These are phyloP conservation scores for Vitis hybrid DNA, from an alignment of 177 flowering plant genomes.

Conservation along the genomic window DNA sequence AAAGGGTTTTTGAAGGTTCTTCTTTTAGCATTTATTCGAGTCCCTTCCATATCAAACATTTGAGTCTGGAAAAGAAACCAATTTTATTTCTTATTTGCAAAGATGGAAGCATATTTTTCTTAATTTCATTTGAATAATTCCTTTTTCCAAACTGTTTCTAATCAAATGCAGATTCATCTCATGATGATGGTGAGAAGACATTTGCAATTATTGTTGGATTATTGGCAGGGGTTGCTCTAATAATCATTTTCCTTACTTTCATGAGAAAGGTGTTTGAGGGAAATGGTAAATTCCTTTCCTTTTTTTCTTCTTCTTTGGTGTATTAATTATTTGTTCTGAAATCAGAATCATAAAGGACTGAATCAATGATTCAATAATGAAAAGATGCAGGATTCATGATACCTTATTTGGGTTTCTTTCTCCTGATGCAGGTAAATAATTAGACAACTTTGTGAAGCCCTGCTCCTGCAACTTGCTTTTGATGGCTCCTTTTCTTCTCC, in stretches of 20 bases:
- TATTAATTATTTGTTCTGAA: background rate
- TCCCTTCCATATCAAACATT: background rate
- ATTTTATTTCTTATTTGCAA: too few relatives aligned
- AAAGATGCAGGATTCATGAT: background rate
- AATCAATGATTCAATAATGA: too few relatives aligned
- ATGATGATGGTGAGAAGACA: slow-evolving; percentile 51
- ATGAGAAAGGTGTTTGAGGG: slow-evolving; percentile 35
- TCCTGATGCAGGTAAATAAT: slow-evolving; percentile 44
- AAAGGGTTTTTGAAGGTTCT: too few relatives aligned
- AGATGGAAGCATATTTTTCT: background rate
- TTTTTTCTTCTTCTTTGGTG: background rate
- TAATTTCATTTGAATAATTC: background rate
- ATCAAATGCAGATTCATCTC: slow-evolving; percentile 26
- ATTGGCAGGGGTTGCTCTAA: slow-evolving; percentile 59
- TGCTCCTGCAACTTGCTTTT: slow-evolving; percentile 7
- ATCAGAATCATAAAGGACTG: background rate
- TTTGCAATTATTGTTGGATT: slow-evolving; percentile 70
- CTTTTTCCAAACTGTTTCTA: background rate
- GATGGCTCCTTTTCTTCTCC: slow-evolving; percentile 10
- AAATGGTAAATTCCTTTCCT: slow-evolving; percentile 25
- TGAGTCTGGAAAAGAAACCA: too few relatives aligned
- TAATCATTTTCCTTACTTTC: slow-evolving; percentile 65
- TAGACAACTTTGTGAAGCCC: background rate
- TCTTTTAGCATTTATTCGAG: background rate
- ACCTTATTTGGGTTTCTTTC: background rate